phyloP scores from a whole-genome alignment of 495 filamentous ascomycete species.

The Talaromyces stipitatus region DNA sequence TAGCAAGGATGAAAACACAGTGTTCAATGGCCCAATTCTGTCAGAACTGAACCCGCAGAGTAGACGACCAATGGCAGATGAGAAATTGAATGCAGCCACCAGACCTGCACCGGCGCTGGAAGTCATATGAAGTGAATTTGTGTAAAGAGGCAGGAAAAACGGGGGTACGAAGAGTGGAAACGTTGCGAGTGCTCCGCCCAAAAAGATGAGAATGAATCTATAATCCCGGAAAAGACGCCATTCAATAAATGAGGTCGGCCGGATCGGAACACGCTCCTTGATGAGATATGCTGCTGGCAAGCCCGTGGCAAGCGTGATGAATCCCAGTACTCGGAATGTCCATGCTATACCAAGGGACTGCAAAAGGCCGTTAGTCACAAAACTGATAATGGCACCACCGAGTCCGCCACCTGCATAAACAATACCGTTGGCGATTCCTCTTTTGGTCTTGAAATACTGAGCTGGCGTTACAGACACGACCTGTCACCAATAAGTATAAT shows the following conservation, averaged over 20 bases:
- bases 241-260: conserved; percentile 38
- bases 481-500: conserved; percentile 6
- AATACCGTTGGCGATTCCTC: conserved; percentile 50
- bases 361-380: conserved; percentile 40
- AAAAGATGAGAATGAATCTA: conserved; percentile 44
- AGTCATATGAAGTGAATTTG: conserved; percentile 35
- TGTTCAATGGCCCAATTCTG: conserved; percentile 43
- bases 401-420: conserved; percentile 48
- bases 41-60: conserved; percentile 43
- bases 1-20: conserved; percentile 35
- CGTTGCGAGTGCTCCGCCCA: conserved; percentile 48
- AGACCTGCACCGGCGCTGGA: conserved; percentile 43
- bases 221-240: conserved; percentile 43
- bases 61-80: conserved; percentile 44
- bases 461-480: conserved; percentile 41
- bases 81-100: conserved; percentile 49
- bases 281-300: conserved; percentile 50
- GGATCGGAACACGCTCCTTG: conserved; percentile 44
- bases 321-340: conserved; percentile 46
- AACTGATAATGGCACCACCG: conserved; percentile 42
- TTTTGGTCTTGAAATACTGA: conserved; percentile 47
- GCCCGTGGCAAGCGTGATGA: conserved; percentile 39
- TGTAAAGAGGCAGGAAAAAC: conserved; percentile 49
- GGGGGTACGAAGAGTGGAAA: conserved; percentile 55
- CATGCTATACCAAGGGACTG: conserved; percentile 40